These are phyloP conservation scores for Talinum fruticosum DNA, from an alignment of 148 eudicot species.

Conservation along the genomic window DNA sequence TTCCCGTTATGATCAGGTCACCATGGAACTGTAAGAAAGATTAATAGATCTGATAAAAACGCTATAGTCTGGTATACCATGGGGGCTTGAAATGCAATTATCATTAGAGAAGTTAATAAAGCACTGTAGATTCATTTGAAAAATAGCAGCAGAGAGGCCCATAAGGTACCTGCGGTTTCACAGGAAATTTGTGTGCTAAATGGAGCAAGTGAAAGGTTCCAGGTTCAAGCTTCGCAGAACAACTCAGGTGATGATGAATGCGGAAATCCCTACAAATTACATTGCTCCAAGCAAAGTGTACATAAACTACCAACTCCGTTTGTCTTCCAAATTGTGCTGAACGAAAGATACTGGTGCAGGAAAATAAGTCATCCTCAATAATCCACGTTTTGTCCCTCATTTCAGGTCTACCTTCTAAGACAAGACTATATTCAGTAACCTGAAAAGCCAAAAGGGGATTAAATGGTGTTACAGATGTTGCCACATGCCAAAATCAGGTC, in stretches of 20 bases:
- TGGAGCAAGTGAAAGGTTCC: slow-evolving; percentile 69
- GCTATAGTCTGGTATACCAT: too few relatives aligned
- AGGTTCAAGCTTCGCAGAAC: slow-evolving; percentile 40
- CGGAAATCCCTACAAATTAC: slow-evolving; percentile 27
- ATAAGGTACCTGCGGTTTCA: slow-evolving; percentile 54
- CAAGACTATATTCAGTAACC: slow-evolving; percentile 63
- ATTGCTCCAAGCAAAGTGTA: slow-evolving; percentile 42
- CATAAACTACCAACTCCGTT: slow-evolving; percentile 38
- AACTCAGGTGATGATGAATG: slow-evolving; percentile 20
- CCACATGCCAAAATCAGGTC: background rate
- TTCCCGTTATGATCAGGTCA: slow-evolving; percentile 35
- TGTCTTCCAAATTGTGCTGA: slow-evolving; percentile 26
- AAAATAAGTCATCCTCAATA: slow-evolving; percentile 39
- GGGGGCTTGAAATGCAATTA: background rate
- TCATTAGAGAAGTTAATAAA: background rate
- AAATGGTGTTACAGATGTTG: slow-evolving; percentile 2
- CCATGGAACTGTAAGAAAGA: slow-evolving; percentile 48
- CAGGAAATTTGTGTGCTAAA: slow-evolving; percentile 68
- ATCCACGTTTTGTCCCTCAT: slow-evolving; percentile 31
- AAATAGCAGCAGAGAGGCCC: background rate
- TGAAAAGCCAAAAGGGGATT: slow-evolving; percentile 29
- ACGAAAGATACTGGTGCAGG: slow-evolving; percentile 55
- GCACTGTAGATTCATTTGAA: background rate
- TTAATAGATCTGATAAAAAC: slow-evolving; percentile 5
- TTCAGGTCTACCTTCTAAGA: slow-evolving; percentile 58